Evolutionary conservation across 768 basidiomycete species (phyloP), one percentile per base, ranked within the genome.

Genomic region (Suillus alpinus): DNA sequence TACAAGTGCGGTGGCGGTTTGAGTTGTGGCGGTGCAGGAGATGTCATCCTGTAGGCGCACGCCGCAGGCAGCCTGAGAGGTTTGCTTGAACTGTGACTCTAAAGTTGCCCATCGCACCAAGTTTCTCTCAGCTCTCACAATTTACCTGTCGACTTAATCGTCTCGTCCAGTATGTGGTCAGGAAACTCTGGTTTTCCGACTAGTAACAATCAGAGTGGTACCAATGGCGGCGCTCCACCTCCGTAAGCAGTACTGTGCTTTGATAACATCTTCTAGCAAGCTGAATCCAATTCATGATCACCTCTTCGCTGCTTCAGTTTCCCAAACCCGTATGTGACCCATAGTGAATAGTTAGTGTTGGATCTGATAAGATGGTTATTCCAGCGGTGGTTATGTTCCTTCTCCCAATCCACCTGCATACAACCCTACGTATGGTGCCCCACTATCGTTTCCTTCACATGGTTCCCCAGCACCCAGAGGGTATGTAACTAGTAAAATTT

Each of bases 321-420:
- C 44, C 64, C 58, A 16, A 53, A 58, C 47, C 12, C 50, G 68
- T 69, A 60, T 51, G 69, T 62, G 12, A n/a, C 26, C 10, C 6
- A 8, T 39, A 7, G 2, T 7, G n/a, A 57, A 37, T 7, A 9
- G 18, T 6, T n/a, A 5, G 23, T 7, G 13, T 6, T 7, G 13
- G 9, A 36, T 23, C 37, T 53, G 40, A 39, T 56, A 36, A 3
- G 34, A 53, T 14, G 49, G 43, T 56, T 16, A n/a, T 26, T 14
- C 4, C 26, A 55, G 58, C 26, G 56, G 56, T 39, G 32, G 41
- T 20, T 50, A 58, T 40, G 41, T 29, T 34, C 44, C 55, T 40
- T 37, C 47, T 37, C 52, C 57, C 40, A 62, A 32, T 26, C 47
- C 37, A 37, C 52, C 55, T 56, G 39, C 18, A 7, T 51, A 64